Base-by-base conservation (phyloP, 768 basidiomycete species). In the Xerocomus potaroensis region DNA sequence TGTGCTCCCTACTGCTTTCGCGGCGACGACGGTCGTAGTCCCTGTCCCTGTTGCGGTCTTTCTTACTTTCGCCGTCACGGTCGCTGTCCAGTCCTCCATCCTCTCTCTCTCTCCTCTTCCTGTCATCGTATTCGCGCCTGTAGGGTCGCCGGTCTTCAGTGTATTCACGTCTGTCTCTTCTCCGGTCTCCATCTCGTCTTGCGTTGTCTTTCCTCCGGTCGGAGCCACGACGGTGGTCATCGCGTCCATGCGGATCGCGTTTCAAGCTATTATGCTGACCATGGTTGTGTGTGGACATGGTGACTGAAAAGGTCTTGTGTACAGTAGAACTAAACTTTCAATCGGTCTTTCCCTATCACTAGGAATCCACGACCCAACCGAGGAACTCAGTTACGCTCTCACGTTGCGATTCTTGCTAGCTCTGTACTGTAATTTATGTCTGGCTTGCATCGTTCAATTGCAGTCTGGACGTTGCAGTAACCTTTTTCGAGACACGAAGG, bases 31-130 rank as follows among this genome's bases (percentile, higher is more conserved):
- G 51, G 29, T 67, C 67, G 46, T 64, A 47, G 50, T 77, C 76
- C 24, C 72, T 64, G 35, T 79, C 74, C 30, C 66, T 60, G 57
- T 57, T 53, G 33, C 48, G 54, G 47, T 47, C 41, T 41, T 48
- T 47, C 38, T 53, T 37, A 24, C 53, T 45, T 49, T 49, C 55
- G 18, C 43, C 55, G 36, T 53, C 24, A 22, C 49, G 54, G 36
- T 55, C 49, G 6, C 22, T 26, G 9, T 44, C 53, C 33, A 6
- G 34, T 38, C 55, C 48, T 40, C 52, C 53, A 32, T 47, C 40
- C 15, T 44, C 49, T 47, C n/a, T n/a, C n/a, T 27, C 26, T 27
- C 41, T 47, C 47, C 54, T 47, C 41, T 48, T 42, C 36, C 55
- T 45, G 49, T 60, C 49, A 7, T 54, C 55, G 44, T 58, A 44